These are phyloP conservation scores for Tetrapyrgos nigripes DNA, from an alignment of 1,284 basidiomycete genomes.

Conservation along the genomic window DNA sequence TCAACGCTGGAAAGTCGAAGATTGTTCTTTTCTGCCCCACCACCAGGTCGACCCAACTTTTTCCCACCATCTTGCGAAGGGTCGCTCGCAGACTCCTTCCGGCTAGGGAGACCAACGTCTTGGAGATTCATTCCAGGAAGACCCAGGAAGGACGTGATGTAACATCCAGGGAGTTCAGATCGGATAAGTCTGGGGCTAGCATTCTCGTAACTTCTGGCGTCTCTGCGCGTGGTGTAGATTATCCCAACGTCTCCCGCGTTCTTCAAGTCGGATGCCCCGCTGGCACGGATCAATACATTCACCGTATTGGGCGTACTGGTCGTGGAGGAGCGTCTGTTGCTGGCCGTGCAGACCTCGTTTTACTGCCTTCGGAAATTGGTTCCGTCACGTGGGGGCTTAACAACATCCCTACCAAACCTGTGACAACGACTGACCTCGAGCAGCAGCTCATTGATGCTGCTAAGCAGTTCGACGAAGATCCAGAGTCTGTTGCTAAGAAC, in stretches of 20 bases:
- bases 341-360: conserved; percentile 89
- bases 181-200: conserved; percentile 60
- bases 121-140: conserved; percentile 90
- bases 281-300: conserved; percentile 82
- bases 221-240: conserved; percentile 91
- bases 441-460: conserved; percentile 59
- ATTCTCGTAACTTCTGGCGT: conserved; percentile 91
- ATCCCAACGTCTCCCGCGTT: conserved; percentile 90
- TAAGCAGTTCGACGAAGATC: conserved; percentile 50
- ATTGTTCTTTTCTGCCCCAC: conserved; percentile 91
- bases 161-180: conserved; percentile 75
- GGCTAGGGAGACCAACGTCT: conserved; percentile 59
- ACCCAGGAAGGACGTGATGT: conserved; percentile 69
- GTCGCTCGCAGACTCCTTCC: conserved; percentile 52
- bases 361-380: conserved; percentile 83
- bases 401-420: conserved; percentile 74
- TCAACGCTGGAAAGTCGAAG: conserved; percentile 77
- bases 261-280: conserved; percentile 90
- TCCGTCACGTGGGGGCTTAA: conserved; percentile 74
- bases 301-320: conserved; percentile 93
- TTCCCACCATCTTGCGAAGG: conserved; percentile 66
- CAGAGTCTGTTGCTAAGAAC: conserved; percentile 2
- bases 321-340: conserved; percentile 63
- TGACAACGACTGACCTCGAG: conserved; percentile 58
- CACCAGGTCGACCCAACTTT: conserved; percentile 86